These are phyloP conservation scores for Penicillium salamii DNA, from an alignment of 495 filamentous ascomycete species.

Conservation along the genomic window DNA sequence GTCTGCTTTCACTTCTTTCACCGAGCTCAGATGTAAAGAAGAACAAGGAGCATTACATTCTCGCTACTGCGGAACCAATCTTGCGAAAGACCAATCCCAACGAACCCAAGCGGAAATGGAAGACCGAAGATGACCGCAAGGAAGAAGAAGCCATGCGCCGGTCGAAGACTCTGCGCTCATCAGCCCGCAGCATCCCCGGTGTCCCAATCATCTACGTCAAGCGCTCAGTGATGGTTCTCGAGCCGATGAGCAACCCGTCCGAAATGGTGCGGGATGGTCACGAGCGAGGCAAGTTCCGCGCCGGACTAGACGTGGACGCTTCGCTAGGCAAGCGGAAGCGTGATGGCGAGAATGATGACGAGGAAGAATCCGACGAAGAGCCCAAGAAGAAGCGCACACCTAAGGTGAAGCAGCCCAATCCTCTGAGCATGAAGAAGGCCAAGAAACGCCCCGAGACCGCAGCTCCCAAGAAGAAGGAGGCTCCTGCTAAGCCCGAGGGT, in stretches of 20 bases:
- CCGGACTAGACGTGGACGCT: slow-evolving; percentile 56
- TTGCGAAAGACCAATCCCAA: slow-evolving; percentile 22
- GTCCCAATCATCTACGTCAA: slow-evolving; percentile 80
- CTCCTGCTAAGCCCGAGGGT: slow-evolving; percentile 9
- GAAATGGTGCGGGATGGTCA: slow-evolving; percentile 59
- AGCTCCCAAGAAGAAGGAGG: slow-evolving; percentile 18
- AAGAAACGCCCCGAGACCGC: slow-evolving; percentile 47
- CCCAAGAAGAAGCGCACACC: slow-evolving; percentile 57
- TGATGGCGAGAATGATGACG: slow-evolving; percentile 25
- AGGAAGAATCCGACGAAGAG: slow-evolving; percentile 31
- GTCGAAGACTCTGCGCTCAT: slow-evolving; percentile 31
- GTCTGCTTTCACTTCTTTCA: slow-evolving; percentile 74
- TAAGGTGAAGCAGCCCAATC: slow-evolving; percentile 83
- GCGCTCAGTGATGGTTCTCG: slow-evolving; percentile 84
- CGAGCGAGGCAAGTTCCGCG: slow-evolving; percentile 74
- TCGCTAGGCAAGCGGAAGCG: slow-evolving; percentile 42
- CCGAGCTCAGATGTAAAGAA: slow-evolving; percentile 55
- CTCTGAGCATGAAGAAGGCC: slow-evolving; percentile 82
- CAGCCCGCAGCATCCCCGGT: slow-evolving; percentile 55
- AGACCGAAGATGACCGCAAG: slow-evolving; percentile 26
- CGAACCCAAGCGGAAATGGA: slow-evolving; percentile 24
- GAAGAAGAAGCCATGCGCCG: slow-evolving; percentile 34
- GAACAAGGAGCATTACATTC: slow-evolving; percentile 90
- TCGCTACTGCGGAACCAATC: slow-evolving; percentile 61
- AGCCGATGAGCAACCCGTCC: slow-evolving; percentile 73